These are phyloP conservation scores for Aurinia saxatilis DNA, from an alignment of 345 rosid species.

Conservation along the genomic window DNA sequence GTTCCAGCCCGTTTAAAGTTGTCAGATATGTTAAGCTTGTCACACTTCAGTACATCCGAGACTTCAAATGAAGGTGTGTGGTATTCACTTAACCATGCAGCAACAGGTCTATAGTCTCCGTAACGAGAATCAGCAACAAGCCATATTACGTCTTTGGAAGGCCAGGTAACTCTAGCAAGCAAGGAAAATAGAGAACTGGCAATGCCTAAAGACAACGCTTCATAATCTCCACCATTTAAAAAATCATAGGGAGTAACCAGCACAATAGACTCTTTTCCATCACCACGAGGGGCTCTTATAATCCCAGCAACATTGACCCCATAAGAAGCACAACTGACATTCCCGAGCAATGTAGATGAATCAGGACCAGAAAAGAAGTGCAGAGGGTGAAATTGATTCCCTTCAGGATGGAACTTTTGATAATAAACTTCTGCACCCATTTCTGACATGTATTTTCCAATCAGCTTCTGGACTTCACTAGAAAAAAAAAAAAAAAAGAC, in stretches of 20 bases:
- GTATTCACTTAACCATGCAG: slow-evolving; percentile 85
- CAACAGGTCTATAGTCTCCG: slow-evolving; percentile 80
- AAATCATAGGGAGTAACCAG: slow-evolving; percentile 79
- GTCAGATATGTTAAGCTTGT: slow-evolving; percentile 30
- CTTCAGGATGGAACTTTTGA: slow-evolving; percentile 66
- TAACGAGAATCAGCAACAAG: slow-evolving; percentile 75
- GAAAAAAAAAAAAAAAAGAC: slow-evolving; percentile 18
- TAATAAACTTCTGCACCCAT: slow-evolving; percentile 80
- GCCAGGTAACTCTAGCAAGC: slow-evolving; percentile 82
- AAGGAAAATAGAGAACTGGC: slow-evolving; percentile 67
- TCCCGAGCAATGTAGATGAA: slow-evolving; percentile 35
- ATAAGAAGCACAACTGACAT: slow-evolving; percentile 48
- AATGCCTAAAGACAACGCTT: slow-evolving; percentile 58
- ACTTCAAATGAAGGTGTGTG: slow-evolving; percentile 55
- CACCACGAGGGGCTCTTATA: slow-evolving; percentile 91
- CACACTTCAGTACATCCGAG: slow-evolving; percentile 24
- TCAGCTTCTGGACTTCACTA: slow-evolving; percentile 56
- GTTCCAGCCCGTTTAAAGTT: slow-evolving; percentile 78
- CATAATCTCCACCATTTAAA: slow-evolving; percentile 38
- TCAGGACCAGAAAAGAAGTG: slow-evolving; percentile 66
- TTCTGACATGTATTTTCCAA: slow-evolving; percentile 56
- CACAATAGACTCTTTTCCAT: slow-evolving; percentile 89
- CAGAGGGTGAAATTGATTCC: slow-evolving; percentile 60
- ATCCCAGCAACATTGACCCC: slow-evolving; percentile 55
- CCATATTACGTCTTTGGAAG: slow-evolving; percentile 88